Conservation (phyloP, 2,329 filamentous ascomycete species). For the Pseudogymnoascus sp. region DNA sequence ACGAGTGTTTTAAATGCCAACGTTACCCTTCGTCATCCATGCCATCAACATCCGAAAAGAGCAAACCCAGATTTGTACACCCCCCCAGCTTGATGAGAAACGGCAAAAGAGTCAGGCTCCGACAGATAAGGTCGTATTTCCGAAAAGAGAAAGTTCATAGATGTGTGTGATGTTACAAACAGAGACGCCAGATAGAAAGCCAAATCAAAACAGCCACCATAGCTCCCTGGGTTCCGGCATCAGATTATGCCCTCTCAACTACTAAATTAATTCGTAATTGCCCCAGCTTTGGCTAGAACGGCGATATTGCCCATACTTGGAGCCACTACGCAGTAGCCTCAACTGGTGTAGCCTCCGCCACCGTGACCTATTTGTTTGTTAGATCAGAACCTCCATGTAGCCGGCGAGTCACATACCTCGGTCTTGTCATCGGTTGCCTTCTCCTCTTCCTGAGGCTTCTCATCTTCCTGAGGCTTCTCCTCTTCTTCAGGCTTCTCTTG, state of each 20-base stretch:
- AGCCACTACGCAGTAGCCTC: neutral
- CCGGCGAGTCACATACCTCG: neutral
- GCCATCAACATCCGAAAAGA: constrained; percentile 1
- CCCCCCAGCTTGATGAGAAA: constrained; percentile 2
- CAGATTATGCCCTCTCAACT: constrained; percentile 1
- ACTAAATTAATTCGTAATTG: constrained; percentile 8
- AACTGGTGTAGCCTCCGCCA: neutral
- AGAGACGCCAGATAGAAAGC: constrained; percentile 5
- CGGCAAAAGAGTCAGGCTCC: neutral
- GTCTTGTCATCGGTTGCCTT: constrained; percentile 1
- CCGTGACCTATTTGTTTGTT: neutral
- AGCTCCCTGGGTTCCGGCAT: neutral
- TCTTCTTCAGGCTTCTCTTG: constrained; percentile 36
- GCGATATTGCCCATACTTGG: neutral
- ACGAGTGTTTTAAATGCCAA: neutral
- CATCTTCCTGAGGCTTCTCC: neutral
- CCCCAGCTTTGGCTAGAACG: constrained; percentile 4
- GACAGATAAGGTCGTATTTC: constrained; percentile 4
- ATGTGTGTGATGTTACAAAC: constrained; percentile 8
- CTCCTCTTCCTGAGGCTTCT: constrained; percentile 1
- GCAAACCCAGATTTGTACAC: constrained; percentile 3
- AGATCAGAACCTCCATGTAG: neutral
- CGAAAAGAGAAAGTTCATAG: constrained; percentile 1
- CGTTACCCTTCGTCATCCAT: neutral
- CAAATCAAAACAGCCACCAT: constrained; percentile 8